These are phyloP conservation scores for Mycena venus DNA, from an alignment of 768 basidiomycete genomes.

Conservation along the genomic window DNA sequence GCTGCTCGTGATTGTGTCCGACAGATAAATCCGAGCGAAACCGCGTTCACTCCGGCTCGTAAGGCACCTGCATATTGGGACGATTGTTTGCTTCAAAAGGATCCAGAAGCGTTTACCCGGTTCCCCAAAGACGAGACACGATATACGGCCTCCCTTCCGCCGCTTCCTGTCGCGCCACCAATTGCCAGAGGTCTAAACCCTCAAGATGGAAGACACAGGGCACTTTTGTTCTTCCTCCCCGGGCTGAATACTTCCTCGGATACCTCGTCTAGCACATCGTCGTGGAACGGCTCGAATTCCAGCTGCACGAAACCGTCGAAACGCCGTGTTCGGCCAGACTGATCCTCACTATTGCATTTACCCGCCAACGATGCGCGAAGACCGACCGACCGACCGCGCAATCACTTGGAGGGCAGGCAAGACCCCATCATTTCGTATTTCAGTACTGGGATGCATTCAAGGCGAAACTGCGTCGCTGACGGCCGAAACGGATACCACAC, in stretches of 20 bases:
- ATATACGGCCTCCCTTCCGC: background rate
- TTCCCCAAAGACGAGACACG: background rate
- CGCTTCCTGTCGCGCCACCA: background rate
- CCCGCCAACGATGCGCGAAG: too few relatives aligned
- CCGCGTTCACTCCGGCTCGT: background rate
- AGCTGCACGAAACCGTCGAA: slow-evolving; percentile 1
- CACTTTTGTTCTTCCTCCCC: background rate
- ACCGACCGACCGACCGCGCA: too few relatives aligned
- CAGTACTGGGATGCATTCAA: too few relatives aligned
- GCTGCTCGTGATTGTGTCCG: background rate
- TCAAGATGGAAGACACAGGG: background rate
- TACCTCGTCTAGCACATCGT: background rate
- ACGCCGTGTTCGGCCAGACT: slow-evolving; percentile 10
- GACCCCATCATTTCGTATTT: too few relatives aligned
- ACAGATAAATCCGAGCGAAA: background rate
- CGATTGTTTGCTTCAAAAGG: background rate
- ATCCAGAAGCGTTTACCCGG: background rate
- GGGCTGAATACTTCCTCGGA: background rate
- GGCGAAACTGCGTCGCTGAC: background rate
- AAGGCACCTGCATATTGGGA: slow-evolving; percentile 3
- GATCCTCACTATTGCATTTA: too few relatives aligned
- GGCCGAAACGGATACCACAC: background rate
- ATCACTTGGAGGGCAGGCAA: too few relatives aligned
- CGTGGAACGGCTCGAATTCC: background rate
- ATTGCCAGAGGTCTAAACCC: background rate